Evolutionary conservation across 306 rosid species (phyloP).

Genomic region (Senna tora): DNA sequence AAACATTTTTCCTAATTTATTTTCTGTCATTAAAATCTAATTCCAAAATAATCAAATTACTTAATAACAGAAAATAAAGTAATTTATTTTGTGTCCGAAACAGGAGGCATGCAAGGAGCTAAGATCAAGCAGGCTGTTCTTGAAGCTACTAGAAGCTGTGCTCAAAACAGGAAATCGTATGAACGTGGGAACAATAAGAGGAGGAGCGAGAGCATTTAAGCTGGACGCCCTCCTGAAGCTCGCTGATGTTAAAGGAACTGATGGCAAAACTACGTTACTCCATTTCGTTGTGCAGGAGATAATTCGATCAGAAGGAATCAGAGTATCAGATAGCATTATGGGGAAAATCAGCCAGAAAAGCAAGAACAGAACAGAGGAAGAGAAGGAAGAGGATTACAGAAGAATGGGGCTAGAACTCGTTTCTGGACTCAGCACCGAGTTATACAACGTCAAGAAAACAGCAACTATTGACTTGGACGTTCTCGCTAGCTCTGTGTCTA

Average conservation of each 20-base stretch:
- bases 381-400: conserved; percentile 79
- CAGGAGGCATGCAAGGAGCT: conserved; percentile 98
- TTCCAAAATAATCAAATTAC: too few species aligned
- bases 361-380: conserved; percentile 61
- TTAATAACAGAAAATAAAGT: too few species aligned
- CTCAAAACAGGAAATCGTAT: conserved; percentile 93
- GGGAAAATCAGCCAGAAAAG: conserved; percentile 77
- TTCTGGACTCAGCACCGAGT: conserved; percentile 83
- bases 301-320: conserved; percentile 72
- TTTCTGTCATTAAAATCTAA: too few species aligned
- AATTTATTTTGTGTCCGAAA: too few species aligned
- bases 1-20: too few species aligned
- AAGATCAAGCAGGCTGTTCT: conserved; percentile 90
- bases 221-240: conserved; percentile 92
- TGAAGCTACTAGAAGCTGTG: conserved; percentile 87
- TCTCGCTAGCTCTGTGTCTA: conserved; percentile 70
- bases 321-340: conserved; percentile 93
- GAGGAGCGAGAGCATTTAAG: conserved; percentile 92
- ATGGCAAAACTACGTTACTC: conserved; percentile 86
- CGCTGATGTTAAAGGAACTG: conserved; percentile 89
- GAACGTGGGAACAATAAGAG: conserved; percentile 96
- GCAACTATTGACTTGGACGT: conserved; percentile 86
- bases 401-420: conserved; percentile 90
- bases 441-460: conserved; percentile 84
- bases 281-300: conserved; percentile 97